Percentiles rank a stretch among this genome's conserved stretches.
phyloP scores from a whole-genome alignment of 768 basidiomycete species.

The Myochromella boudieri region DNA sequence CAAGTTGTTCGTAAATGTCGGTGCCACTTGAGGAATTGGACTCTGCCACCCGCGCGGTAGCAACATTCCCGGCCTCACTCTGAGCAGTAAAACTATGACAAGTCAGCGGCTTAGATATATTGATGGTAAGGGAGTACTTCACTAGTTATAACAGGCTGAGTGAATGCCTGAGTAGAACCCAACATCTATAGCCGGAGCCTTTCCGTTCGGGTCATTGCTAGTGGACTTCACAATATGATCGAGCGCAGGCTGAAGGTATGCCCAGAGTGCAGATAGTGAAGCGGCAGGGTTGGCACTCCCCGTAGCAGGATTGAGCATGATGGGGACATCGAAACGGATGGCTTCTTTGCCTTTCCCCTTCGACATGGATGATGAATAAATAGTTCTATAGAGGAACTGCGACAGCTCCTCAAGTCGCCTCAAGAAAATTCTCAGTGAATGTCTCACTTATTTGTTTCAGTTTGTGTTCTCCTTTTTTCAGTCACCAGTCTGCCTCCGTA shows the following conservation, averaged over 20 bases:
- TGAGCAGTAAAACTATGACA: slow-evolving; percentile 51
- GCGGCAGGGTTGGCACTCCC: slow-evolving; percentile 75
- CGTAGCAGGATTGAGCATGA: slow-evolving; percentile 52
- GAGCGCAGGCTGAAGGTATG: slow-evolving; percentile 71
- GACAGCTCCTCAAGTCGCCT: background rate
- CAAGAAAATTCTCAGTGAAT: background rate
- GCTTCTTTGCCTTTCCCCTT: slow-evolving; percentile 32
- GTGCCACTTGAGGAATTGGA: slow-evolving; percentile 46
- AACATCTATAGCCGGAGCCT: slow-evolving; percentile 71
- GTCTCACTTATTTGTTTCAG: slow-evolving; percentile 1
- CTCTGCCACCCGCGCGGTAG: slow-evolving; percentile 26
- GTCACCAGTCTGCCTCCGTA: no score
- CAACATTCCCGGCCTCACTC: slow-evolving; percentile 41
- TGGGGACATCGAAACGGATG: slow-evolving; percentile 20
- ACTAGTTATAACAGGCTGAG: slow-evolving; percentile 84
- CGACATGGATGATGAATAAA: slow-evolving; percentile 13
- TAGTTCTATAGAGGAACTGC: slow-evolving; percentile 4
- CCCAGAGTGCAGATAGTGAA: slow-evolving; percentile 72
- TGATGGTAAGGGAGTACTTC: slow-evolving; percentile 25
- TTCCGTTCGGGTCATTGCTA: slow-evolving; percentile 51
- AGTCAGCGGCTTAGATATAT: slow-evolving; percentile 22
- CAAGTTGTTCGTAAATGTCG: slow-evolving; percentile 73
- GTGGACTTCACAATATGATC: slow-evolving; percentile 77
- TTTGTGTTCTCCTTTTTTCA: background rate
- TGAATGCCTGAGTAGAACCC: slow-evolving; percentile 76